Conservation (phyloP, 2,329 filamentous ascomycete genomes). For the Herpotrichia juniperi region DNA sequence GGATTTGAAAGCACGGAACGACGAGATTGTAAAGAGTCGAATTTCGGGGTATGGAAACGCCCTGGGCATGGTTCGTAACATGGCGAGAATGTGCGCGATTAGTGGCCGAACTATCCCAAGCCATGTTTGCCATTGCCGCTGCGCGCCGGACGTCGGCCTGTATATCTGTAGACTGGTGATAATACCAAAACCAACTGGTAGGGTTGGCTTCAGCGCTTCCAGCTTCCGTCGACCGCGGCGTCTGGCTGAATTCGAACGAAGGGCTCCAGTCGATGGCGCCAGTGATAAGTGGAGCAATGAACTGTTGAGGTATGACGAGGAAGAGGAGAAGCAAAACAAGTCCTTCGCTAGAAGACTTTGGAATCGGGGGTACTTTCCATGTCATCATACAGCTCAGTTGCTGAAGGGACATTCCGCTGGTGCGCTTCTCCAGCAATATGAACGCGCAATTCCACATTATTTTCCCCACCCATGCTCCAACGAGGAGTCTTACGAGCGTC, state of each 20-base stretch:
- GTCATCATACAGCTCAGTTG: background rate
- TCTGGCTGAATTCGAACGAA: background rate
- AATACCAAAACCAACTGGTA: background rate
- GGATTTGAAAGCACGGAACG: conserved; percentile 14
- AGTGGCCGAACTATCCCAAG: background rate
- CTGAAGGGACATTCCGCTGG: background rate
- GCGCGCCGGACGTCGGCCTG: background rate
- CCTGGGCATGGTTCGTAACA: conserved; percentile 7
- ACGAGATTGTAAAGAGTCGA: conserved; percentile 11
- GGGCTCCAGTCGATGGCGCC: conserved; percentile 6
- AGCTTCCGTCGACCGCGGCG: background rate
- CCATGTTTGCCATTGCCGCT: background rate
- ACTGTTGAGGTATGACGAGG: conserved; percentile 4
- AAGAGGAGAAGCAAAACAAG: conserved; percentile 1
- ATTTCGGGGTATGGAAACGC: conserved; percentile 1
- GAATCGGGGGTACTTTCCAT: background rate
- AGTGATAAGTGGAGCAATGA: conserved; percentile 2
- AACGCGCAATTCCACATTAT: conserved; percentile 6
- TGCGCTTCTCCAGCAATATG: background rate
- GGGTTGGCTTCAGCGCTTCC: background rate
- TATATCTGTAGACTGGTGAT: background rate
- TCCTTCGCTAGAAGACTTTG: background rate
- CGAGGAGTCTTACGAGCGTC: conserved; percentile 12
- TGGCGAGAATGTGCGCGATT: conserved; percentile 4
- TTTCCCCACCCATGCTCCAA: conserved; percentile 9